Conservation (phyloP, 768 basidiomycete species). For the Serendipita sp. region DNA sequence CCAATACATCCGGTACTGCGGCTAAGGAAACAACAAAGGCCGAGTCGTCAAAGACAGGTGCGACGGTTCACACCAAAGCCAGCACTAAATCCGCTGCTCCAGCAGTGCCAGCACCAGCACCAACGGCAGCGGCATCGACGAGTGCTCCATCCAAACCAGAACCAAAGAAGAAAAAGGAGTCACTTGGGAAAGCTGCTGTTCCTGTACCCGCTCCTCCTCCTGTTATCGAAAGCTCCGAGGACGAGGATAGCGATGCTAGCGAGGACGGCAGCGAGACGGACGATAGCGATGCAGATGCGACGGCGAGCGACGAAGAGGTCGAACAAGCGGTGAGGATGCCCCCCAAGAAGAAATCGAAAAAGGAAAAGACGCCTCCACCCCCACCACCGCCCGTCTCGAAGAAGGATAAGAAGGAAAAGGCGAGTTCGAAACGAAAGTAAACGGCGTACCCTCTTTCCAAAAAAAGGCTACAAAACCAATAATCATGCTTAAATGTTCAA, state of each 20-base stretch:
- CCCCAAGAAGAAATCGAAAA: slow-evolving; percentile 10
- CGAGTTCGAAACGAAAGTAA: background rate
- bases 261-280: slow-evolving; percentile 1
- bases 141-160: background rate
- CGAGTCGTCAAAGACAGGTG: too few relatives aligned
- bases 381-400: slow-evolving; percentile 7
- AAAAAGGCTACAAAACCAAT: too few relatives aligned
- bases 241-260: background rate
- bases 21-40: too few relatives aligned
- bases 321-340: slow-evolving; percentile 9
- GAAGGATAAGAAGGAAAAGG: slow-evolving; percentile 8
- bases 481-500: too few relatives aligned
- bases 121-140: background rate
- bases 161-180: background rate
- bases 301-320: slow-evolving; percentile 9
- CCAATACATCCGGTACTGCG: background rate
- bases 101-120: background rate
- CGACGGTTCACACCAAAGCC: too few relatives aligned
- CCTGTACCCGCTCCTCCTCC: background rate
- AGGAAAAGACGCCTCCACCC: background rate
- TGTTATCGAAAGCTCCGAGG: background rate
- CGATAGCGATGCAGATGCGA: slow-evolving; percentile 2
- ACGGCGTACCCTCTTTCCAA: too few relatives aligned
- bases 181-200: background rate
- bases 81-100: background rate